A percentile compares a stretch with the other conserved stretches of the same genome.
phyloP scores from a whole-genome alignment of 768 basidiomycete genomes.

The Amylocystis lapponica region DNA sequence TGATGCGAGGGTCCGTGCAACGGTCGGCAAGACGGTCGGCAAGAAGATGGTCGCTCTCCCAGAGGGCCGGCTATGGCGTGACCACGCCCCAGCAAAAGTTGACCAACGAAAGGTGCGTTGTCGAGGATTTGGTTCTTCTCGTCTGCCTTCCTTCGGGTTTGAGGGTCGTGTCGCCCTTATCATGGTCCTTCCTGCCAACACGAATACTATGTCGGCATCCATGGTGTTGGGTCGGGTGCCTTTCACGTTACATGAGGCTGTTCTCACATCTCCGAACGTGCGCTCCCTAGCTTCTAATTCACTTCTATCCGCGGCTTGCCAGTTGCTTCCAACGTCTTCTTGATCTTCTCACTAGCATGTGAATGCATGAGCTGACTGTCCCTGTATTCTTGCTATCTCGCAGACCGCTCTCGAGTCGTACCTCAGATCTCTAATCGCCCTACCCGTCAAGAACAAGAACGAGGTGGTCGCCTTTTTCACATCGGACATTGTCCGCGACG shows the following conservation, averaged over 20 bases:
- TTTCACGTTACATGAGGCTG: no score
- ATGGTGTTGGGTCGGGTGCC: no score
- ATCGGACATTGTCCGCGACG: constrained; percentile 76
- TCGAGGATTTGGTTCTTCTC: neutral
- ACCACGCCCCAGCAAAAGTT: constrained; percentile 93
- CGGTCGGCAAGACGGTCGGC: constrained; percentile 53
- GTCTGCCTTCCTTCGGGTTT: neutral
- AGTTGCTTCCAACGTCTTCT: no score
- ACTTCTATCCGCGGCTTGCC: no score
- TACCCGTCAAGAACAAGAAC: constrained; percentile 82
- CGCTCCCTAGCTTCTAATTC: neutral
- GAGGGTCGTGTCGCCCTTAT: neutral
- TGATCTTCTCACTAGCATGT: no score
- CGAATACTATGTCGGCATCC: no score
- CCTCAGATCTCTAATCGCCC: constrained; percentile 73
- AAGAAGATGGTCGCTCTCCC: constrained; percentile 82
- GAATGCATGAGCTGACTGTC: no score
- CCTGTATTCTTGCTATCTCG: constrained; percentile 10
- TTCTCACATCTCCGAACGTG: neutral
- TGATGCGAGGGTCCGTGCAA: constrained; percentile 66
- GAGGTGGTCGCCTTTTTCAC: constrained; percentile 92
- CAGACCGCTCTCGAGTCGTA: constrained; percentile 81
- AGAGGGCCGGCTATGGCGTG: constrained; percentile 92
- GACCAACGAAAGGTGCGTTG: constrained; percentile 87
- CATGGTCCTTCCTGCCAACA: neutral